phyloP scores from a whole-genome alignment of 2,329 filamentous ascomycete species.

The Fusarium sp. region DNA sequence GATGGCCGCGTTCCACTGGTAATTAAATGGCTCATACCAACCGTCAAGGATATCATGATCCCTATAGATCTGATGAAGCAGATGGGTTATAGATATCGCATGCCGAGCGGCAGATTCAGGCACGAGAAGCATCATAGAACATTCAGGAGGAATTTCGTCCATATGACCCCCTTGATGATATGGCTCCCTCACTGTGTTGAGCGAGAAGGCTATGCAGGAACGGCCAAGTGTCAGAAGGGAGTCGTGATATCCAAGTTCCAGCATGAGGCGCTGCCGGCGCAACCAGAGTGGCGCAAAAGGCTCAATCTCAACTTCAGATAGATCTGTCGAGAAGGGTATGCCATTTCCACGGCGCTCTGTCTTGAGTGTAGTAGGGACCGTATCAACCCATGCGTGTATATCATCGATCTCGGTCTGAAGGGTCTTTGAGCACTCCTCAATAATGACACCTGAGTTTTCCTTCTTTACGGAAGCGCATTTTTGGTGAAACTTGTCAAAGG shows the following conservation, averaged over 20 bases:
- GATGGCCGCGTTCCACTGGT: slow-evolving; percentile 36
- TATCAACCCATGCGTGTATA: background rate
- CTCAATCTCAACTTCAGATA: slow-evolving; percentile 3
- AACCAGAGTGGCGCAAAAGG: slow-evolving; percentile 8
- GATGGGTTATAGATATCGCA: background rate
- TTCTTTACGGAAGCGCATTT: background rate
- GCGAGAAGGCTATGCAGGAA: background rate
- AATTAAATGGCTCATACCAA: slow-evolving; percentile 43
- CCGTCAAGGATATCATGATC: slow-evolving; percentile 40
- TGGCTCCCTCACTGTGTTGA: background rate
- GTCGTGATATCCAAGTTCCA: slow-evolving; percentile 43
- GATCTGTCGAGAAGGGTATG: background rate
- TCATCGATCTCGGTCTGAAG: background rate
- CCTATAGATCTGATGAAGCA: background rate
- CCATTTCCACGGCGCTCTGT: slow-evolving; percentile 5
- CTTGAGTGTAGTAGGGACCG: background rate
- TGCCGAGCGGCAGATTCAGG: background rate
- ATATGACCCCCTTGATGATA: background rate
- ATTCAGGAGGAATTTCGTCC: too few species aligned
- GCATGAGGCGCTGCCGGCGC: slow-evolving; percentile 34
- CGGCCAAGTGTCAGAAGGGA: background rate
- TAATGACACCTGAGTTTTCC: background rate
- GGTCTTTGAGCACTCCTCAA: background rate
- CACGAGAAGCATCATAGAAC: background rate
- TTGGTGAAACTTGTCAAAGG: background rate